A percentile compares a stretch with the other conserved stretches of the same genome.
phyloP scores from a whole-genome alignment of 2,329 filamentous ascomycete genomes.

The Colletotrichum sp. region DNA sequence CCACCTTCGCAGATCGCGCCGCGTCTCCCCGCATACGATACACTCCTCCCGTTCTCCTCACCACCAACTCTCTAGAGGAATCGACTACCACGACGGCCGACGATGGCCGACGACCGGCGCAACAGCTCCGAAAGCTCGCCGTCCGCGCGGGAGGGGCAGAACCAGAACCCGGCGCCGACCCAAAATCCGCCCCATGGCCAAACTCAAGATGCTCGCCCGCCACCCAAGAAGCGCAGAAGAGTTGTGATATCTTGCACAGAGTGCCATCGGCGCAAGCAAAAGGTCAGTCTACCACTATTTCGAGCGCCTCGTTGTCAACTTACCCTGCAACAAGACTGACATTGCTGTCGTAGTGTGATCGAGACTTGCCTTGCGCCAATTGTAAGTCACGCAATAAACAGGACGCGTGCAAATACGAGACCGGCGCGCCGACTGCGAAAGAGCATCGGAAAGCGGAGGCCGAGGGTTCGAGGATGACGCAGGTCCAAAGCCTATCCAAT shows the following conservation, averaged over 20 bases:
- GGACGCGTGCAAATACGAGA: conserved; percentile 62
- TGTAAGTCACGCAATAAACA: conserved; percentile 63
- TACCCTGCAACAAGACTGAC: background rate
- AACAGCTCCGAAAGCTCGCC: conserved; percentile 1
- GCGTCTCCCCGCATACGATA: background rate
- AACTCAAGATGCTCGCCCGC: conserved; percentile 32
- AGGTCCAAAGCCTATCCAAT: conserved; percentile 40
- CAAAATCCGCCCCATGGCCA: background rate
- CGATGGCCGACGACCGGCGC: conserved; percentile 16
- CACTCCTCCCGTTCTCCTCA: background rate
- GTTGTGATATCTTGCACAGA: conserved; percentile 69
- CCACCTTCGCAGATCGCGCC: background rate
- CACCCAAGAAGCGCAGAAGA: conserved; percentile 62
- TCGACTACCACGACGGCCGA: background rate
- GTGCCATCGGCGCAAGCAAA: conserved; percentile 69
- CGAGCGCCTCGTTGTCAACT: background rate
- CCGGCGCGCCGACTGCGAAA: conserved; percentile 48
- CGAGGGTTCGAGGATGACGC: conserved; percentile 19
- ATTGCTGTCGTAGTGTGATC: conserved; percentile 54
- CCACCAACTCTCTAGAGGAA: background rate
- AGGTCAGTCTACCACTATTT: conserved; percentile 34
- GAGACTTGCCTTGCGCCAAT: conserved; percentile 64
- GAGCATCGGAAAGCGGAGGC: conserved; percentile 34
- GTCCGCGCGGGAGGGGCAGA: conserved; percentile 3
- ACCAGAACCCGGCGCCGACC: background rate